Conservation (phyloP, 768 basidiomycete species). For the Guyanaporus albipodus region DNA sequence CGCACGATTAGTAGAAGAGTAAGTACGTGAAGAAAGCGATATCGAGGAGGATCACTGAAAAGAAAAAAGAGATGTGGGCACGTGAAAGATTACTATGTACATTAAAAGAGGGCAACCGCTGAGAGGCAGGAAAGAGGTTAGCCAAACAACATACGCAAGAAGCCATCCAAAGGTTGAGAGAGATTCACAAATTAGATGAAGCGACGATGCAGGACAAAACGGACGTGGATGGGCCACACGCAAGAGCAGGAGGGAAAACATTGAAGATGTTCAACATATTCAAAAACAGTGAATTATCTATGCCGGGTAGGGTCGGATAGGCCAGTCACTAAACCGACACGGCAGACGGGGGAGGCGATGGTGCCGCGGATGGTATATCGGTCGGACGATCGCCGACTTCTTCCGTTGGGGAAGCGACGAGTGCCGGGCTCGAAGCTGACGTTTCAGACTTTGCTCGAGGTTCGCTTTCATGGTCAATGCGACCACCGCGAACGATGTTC, state of each 20-base stretch:
- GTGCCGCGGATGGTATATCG: constrained; percentile 27
- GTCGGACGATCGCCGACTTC: constrained; percentile 18
- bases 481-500: constrained; percentile 7
- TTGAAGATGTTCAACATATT: constrained; percentile 34
- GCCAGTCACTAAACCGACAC: constrained; percentile 24
- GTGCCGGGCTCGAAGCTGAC: constrained; percentile 15
- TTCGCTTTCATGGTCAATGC: constrained; percentile 13
- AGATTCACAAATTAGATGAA: constrained; percentile 6
- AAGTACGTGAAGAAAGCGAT: constrained; percentile 22
- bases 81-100: constrained; percentile 22
- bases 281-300: constrained; percentile 32
- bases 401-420: constrained; percentile 20
- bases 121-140: constrained; percentile 6
- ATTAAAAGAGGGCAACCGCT: constrained; percentile 6
- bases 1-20: constrained; percentile 23
- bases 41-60: constrained; percentile 9
- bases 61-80: background rate
- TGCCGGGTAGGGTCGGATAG: constrained; percentile 9
- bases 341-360: constrained; percentile 30
- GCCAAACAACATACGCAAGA: constrained; percentile 21
- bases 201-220: constrained; percentile 8
- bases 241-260: constrained; percentile 7
- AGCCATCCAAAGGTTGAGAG: constrained; percentile 17
- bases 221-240: constrained; percentile 13
- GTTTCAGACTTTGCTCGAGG: constrained; percentile 14